These are phyloP conservation scores for Erysimum cheiri DNA, from an alignment of 441 rosid species.

Conservation along the genomic window DNA sequence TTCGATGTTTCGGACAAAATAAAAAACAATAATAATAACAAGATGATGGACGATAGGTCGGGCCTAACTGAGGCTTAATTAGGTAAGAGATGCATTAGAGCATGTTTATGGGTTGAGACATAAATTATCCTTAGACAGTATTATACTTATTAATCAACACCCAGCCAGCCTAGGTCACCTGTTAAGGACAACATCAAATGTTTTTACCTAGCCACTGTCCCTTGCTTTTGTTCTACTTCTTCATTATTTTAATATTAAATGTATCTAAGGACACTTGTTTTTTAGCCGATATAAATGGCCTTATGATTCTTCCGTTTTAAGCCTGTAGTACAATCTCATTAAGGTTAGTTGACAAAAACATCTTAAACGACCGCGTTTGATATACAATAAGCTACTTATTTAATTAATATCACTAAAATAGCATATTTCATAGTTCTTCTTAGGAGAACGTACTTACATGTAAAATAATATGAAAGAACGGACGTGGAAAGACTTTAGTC, in stretches of 20 bases:
- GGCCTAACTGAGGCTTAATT: conserved; percentile 39
- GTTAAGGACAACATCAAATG: too few relatives aligned
- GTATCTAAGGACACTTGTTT: too few relatives aligned
- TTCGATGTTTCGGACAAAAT: conserved; percentile 42
- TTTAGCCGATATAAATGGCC: too few relatives aligned
- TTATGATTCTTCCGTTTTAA: conserved; percentile 29
- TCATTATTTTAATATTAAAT: too few relatives aligned
- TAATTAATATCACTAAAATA: conserved; percentile 17
- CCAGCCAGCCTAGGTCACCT: too few relatives aligned
- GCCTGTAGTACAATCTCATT: conserved; percentile 23
- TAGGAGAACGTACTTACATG: neutral
- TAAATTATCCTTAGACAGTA: too few relatives aligned
- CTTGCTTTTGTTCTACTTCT: too few relatives aligned
- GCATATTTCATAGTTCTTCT: conserved; percentile 10
- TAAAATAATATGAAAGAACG: neutral
- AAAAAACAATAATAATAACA: neutral
- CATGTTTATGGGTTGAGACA: too few relatives aligned
- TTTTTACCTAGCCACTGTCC: too few relatives aligned
- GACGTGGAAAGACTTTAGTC: conserved; percentile 6
- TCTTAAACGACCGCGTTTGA: conserved; percentile 6
- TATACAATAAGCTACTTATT: neutral
- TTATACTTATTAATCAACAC: too few relatives aligned
- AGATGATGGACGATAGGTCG: conserved; percentile 35
- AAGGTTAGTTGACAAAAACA: conserved; percentile 15
- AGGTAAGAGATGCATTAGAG: conserved; percentile 22